These are phyloP conservation scores for Boletus mariae DNA, from an alignment of 1,284 basidiomycete species.

Conservation along the genomic window DNA sequence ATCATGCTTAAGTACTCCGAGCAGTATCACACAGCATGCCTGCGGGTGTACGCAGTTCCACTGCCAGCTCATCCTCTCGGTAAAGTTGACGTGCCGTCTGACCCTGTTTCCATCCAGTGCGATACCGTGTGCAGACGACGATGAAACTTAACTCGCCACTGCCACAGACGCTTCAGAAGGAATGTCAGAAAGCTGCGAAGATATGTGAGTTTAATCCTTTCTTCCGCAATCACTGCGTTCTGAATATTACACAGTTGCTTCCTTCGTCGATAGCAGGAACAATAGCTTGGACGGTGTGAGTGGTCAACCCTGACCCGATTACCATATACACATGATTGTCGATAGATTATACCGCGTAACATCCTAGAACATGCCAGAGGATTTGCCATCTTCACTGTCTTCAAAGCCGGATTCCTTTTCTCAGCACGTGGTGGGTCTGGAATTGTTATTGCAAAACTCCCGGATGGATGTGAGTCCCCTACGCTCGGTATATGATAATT, in stretches of 20 bases:
- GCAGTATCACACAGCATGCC: conserved; percentile 4
- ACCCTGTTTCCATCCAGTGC: background rate
- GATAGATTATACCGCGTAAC: conserved; percentile 58
- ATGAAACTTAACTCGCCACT: conserved; percentile 68
- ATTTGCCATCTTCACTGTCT: conserved; percentile 79
- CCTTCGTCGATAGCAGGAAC: conserved; percentile 68
- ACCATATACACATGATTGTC: background rate
- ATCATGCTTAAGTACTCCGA: background rate
- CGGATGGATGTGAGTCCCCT: conserved; percentile 72
- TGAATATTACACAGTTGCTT: conserved; percentile 49
- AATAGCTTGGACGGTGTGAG: conserved; percentile 66
- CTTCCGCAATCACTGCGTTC: conserved; percentile 2
- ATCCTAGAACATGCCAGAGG: conserved; percentile 77
- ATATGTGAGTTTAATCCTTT: conserved; percentile 51
- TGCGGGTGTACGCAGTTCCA: conserved; percentile 16
- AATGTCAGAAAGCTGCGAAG: conserved; percentile 71
- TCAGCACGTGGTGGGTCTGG: conserved; percentile 85
- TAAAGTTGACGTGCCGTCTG: background rate
- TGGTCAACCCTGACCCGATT: background rate
- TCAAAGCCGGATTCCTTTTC: conserved; percentile 77
- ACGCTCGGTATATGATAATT: background rate
- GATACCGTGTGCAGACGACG: conserved; percentile 22
- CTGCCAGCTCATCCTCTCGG: background rate
- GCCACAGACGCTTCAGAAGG: conserved; percentile 68
- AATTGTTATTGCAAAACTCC: conserved; percentile 83